Conservation (phyloP, 306 rosid species). For the Trifolium dubium region DNA sequence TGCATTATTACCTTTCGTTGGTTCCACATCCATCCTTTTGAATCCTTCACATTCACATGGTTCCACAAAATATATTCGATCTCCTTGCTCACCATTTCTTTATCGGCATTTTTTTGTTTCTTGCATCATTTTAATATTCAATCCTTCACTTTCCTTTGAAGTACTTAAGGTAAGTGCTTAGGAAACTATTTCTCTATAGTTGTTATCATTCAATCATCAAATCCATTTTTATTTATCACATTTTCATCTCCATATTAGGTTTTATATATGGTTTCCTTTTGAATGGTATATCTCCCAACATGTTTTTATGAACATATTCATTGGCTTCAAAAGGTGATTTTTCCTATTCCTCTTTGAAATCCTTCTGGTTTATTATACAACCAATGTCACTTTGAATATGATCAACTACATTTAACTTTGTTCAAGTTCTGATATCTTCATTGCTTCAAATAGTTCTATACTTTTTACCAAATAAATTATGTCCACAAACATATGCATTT, state of each 20-base stretch:
- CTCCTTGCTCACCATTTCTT: neutral
- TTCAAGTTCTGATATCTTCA: too few species aligned
- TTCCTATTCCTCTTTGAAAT: constrained; percentile 7
- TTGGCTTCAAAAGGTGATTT: neutral
- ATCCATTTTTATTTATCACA: too few species aligned
- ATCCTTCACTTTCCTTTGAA: neutral
- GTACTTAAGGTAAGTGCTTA: too few species aligned
- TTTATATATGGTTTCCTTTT: neutral
- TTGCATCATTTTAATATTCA: constrained; percentile 1
- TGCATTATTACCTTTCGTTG: constrained; percentile 5
- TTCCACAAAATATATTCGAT: constrained; percentile 14
- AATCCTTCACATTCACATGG: constrained; percentile 6
- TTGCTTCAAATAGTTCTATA: too few species aligned
- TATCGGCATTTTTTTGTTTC: constrained; percentile 17
- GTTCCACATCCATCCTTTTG: constrained; percentile 5
- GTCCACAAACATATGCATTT: too few species aligned
- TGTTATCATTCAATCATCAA: too few species aligned
- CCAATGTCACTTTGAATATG: neutral
- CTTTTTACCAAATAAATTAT: too few species aligned
- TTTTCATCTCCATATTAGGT: too few species aligned
- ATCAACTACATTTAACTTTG: neutral
- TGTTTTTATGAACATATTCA: neutral
- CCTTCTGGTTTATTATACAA: constrained; percentile 11
- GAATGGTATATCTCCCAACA: too few species aligned
- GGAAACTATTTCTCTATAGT: too few species aligned